Conservation (phyloP, 2,329 filamentous ascomycete genomes). For the Colletotrichum tropicicola region DNA sequence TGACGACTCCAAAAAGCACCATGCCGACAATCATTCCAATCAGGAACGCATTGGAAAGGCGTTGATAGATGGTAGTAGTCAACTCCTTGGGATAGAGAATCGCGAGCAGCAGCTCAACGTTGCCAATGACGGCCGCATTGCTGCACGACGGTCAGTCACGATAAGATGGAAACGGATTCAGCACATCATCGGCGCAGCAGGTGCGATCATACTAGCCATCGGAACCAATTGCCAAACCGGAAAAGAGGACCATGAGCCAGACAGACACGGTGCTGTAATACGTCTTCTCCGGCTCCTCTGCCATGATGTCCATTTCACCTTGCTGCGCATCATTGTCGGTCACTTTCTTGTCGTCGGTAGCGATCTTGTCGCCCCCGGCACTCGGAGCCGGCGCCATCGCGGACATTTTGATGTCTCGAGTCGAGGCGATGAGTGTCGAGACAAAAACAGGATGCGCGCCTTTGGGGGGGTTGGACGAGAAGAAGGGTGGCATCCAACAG, state of each 20-base stretch:
- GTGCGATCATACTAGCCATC: conserved; percentile 49
- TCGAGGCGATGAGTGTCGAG: neutral
- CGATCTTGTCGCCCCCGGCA: neutral
- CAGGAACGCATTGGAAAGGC: conserved; percentile 63
- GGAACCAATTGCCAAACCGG: conserved; percentile 54
- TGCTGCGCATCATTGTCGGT: neutral
- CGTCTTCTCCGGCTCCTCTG: conserved; percentile 31
- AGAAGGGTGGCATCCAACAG: neutral
- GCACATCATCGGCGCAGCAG: too few species aligned
- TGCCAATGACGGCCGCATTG: conserved; percentile 55
- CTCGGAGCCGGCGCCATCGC: too few species aligned
- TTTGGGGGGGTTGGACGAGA: neutral
- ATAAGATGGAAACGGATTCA: neutral
- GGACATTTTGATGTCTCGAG: neutral
- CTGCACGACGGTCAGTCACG: conserved; percentile 33
- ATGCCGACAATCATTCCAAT: conserved; percentile 66
- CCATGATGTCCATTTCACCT: neutral
- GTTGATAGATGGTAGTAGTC: conserved; percentile 54
- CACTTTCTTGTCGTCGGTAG: neutral
- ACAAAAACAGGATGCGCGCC: neutral
- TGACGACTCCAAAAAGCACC: conserved; percentile 59
- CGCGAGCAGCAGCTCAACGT: conserved; percentile 50
- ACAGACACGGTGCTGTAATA: conserved; percentile 51
- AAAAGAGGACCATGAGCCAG: conserved; percentile 54
- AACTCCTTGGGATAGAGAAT: conserved; percentile 52